A percentile compares a stretch with the other conserved stretches of the same genome.
phyloP scores from a whole-genome alignment of 306 rosid genomes.

The Crotalaria pallida region DNA sequence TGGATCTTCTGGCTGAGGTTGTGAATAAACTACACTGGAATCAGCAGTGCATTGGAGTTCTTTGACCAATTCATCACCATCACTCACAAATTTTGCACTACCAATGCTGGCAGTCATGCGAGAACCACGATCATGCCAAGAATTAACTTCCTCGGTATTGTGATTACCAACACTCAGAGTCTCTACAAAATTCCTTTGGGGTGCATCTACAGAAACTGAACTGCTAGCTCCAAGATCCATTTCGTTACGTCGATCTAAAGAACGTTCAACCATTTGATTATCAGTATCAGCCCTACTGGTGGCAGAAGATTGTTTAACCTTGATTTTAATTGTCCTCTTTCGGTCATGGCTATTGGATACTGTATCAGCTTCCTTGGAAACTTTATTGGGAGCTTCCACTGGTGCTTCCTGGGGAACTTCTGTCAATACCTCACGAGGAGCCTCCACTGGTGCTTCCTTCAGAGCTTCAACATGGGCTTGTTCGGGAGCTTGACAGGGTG shows the following conservation, averaged over 20 bases:
- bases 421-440: slow-evolving; percentile 20
- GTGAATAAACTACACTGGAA: slow-evolving; percentile 58
- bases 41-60: slow-evolving; percentile 92
- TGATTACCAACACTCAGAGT: slow-evolving; percentile 52
- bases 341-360: slow-evolving; percentile 57
- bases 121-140: slow-evolving; percentile 71
- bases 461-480: slow-evolving; percentile 30
- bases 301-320: slow-evolving; percentile 77
- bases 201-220: slow-evolving; percentile 97
- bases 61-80: slow-evolving; percentile 65
- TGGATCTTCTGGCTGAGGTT: slow-evolving; percentile 47
- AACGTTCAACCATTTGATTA: slow-evolving; percentile 63
- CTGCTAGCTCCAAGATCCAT: slow-evolving; percentile 67
- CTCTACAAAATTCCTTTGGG: slow-evolving; percentile 60
- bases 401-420: slow-evolving; percentile 39
- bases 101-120: slow-evolving; percentile 95
- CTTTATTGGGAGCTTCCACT: slow-evolving; percentile 33
- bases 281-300: slow-evolving; percentile 79
- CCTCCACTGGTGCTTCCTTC: slow-evolving; percentile 25
- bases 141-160: slow-evolving; percentile 74
- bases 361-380: slow-evolving; percentile 57
- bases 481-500: slow-evolving; percentile 10
- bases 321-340: slow-evolving; percentile 66
- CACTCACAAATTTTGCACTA: slow-evolving; percentile 68
- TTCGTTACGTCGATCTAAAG: slow-evolving; percentile 58